Evolutionary conservation across 2,329 filamentous ascomycete species (phyloP).

Genomic region (Intubia oerlemansii): DNA sequence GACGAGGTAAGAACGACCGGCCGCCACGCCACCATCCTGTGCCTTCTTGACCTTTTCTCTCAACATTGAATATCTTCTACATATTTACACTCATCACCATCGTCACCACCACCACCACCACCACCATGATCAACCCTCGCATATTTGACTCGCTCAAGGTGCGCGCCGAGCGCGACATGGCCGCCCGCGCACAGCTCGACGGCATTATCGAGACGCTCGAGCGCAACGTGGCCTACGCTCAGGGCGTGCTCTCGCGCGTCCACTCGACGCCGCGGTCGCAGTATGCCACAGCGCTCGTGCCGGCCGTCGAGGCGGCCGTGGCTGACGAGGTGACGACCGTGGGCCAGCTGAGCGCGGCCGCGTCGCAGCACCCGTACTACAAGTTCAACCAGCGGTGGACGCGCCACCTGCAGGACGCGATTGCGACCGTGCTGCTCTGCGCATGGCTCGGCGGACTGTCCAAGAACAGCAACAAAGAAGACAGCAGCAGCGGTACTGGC

Average conservation of each 20-base stretch:
- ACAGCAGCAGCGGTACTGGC: conserved; percentile 19
- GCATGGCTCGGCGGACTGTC: conserved; percentile 58
- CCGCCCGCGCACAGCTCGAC: conserved; percentile 63
- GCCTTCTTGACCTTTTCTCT: too few relatives aligned
- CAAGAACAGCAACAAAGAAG: background rate
- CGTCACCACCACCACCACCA: background rate
- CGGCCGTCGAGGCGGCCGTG: conserved; percentile 50
- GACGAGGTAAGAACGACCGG: too few relatives aligned
- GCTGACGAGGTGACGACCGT: conserved; percentile 51
- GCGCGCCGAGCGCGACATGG: conserved; percentile 73
- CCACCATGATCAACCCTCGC: conserved; percentile 46
- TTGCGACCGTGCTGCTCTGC: conserved; percentile 30
- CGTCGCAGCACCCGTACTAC: conserved; percentile 86
- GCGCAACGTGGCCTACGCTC: conserved; percentile 59
- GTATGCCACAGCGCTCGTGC: conserved; percentile 39
- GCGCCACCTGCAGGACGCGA: conserved; percentile 62
- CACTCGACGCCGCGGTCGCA: conserved; percentile 59
- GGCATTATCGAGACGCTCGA: conserved; percentile 67
- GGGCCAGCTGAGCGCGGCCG: conserved; percentile 44
- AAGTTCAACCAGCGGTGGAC: conserved; percentile 85
- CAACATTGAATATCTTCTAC: too few relatives aligned
- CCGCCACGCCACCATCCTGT: too few relatives aligned
- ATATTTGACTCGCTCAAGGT: conserved; percentile 77
- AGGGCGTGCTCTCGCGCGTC: conserved; percentile 68
- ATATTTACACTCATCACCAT: too few relatives aligned